A percentile compares a stretch with the other conserved stretches of the same genome.
These are phyloP conservation scores for Triticum monococcum DNA, from an alignment of 176 grass and related monocot genomes.

Conservation along the genomic window DNA sequence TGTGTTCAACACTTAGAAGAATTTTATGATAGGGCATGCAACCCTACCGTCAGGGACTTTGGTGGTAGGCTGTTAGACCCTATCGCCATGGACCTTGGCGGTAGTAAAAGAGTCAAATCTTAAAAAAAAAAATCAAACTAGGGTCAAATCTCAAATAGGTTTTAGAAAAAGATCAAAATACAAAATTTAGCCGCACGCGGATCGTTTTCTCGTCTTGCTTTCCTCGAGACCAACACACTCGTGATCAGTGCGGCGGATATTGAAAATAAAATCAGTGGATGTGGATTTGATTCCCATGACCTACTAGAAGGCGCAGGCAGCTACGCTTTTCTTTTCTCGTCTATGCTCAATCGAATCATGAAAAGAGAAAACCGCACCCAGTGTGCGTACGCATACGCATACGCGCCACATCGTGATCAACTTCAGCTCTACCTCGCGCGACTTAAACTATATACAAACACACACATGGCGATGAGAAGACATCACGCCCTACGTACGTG, in stretches of 20 bases:
- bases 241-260: background rate
- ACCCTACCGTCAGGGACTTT: too few relatives aligned
- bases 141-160: too few relatives aligned
- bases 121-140: too few relatives aligned
- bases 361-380: background rate
- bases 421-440: background rate
- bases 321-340: background rate
- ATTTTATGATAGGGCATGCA: too few relatives aligned
- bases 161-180: too few relatives aligned
- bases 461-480: background rate
- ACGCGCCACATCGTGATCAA: background rate
- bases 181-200: too few relatives aligned
- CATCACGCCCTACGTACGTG: background rate
- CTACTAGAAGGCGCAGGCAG: background rate
- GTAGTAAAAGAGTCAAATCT: too few relatives aligned
- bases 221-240: background rate
- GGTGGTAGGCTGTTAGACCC: too few relatives aligned
- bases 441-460: background rate
- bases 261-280: background rate
- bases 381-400: background rate
- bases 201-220: background rate
- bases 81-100: too few relatives aligned
- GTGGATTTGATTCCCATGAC: background rate
- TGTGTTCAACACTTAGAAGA: too few relatives aligned
- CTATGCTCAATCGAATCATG: background rate